Percentiles rank a stretch among this genome's conserved stretches.
phyloP scores from a whole-genome alignment of 352 stramenopile genomes.

The Globisporangium apiculatum region DNA sequence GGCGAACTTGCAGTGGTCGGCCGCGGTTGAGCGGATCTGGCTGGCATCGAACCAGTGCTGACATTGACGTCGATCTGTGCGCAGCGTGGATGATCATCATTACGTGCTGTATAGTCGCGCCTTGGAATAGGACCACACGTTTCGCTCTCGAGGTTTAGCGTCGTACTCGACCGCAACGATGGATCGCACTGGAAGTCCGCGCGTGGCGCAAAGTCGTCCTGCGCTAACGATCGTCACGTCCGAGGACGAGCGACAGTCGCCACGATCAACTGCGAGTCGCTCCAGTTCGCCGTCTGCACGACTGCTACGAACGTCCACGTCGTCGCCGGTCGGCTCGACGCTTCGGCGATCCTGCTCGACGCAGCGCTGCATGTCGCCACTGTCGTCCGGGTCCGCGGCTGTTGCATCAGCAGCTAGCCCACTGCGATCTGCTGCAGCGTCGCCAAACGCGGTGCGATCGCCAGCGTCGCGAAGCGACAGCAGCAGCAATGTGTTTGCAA shows the following conservation, averaged over 20 bases:
- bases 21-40: too few species aligned
- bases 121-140: too few species aligned
- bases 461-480: not conserved
- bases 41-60: too few species aligned
- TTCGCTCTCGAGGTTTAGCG: too few species aligned
- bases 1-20: too few species aligned
- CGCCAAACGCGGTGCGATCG: not conserved
- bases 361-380: slow-evolving; percentile 21
- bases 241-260: not conserved
- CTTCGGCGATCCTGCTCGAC: slow-evolving; percentile 26
- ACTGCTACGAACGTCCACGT: not conserved
- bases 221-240: slow-evolving; percentile 6
- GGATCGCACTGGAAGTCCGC: slow-evolving; percentile 7
- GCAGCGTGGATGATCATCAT: too few species aligned
- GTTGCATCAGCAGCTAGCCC: not conserved
- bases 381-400: not conserved
- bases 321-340: not conserved
- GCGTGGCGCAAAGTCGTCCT: slow-evolving; percentile 1
- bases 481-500: not conserved
- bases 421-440: not conserved
- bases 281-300: not conserved
- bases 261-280: slow-evolving; percentile 6
- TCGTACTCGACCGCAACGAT: too few species aligned
- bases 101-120: too few species aligned
- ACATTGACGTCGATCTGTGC: too few species aligned